These are phyloP conservation scores for Globisporangium nunn DNA, from an alignment of 352 stramenopile genomes.

Conservation along the genomic window DNA sequence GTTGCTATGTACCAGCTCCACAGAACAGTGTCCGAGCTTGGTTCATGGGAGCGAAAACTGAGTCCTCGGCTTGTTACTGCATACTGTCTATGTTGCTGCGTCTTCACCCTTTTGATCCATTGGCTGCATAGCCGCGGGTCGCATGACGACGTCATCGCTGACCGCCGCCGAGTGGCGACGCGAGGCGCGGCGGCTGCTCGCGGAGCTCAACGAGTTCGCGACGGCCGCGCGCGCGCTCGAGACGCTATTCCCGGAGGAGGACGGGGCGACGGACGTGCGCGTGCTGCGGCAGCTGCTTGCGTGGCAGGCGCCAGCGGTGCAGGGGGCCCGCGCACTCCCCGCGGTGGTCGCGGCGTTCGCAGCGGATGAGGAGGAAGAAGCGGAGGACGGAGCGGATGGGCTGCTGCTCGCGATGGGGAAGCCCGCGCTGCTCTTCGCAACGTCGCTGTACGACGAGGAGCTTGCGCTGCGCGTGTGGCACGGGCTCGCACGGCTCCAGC, in stretches of 20 bases:
- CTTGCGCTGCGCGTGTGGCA: constrained; percentile 56
- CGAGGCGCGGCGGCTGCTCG: constrained; percentile 34
- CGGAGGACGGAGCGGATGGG: constrained; percentile 7
- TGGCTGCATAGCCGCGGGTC: too few species aligned
- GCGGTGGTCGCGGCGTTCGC: constrained; percentile 32
- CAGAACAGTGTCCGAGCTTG: too few species aligned
- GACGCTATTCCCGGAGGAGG: constrained; percentile 26
- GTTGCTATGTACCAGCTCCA: too few species aligned
- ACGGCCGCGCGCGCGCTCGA: constrained; percentile 34
- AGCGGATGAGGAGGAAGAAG: constrained; percentile 7
- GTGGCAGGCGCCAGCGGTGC: constrained; percentile 30
- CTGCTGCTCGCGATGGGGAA: constrained; percentile 70
- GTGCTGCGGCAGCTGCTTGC: constrained; percentile 38
- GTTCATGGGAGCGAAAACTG: too few species aligned
- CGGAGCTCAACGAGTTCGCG: constrained; percentile 56
- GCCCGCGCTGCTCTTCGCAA: constrained; percentile 65
- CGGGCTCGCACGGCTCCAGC: constrained; percentile 31
- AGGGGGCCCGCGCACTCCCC: constrained; percentile 14
- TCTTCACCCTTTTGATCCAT: too few species aligned
- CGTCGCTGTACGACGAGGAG: constrained; percentile 83
- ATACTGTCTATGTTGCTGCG: too few species aligned
- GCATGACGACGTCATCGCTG: too few species aligned
- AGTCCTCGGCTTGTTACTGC: too few species aligned
- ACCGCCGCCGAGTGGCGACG: not conserved
- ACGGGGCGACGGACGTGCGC: constrained; percentile 6